phyloP scores from a whole-genome alignment of 257 asterid genomes.

The Anisodus acutangulus region DNA sequence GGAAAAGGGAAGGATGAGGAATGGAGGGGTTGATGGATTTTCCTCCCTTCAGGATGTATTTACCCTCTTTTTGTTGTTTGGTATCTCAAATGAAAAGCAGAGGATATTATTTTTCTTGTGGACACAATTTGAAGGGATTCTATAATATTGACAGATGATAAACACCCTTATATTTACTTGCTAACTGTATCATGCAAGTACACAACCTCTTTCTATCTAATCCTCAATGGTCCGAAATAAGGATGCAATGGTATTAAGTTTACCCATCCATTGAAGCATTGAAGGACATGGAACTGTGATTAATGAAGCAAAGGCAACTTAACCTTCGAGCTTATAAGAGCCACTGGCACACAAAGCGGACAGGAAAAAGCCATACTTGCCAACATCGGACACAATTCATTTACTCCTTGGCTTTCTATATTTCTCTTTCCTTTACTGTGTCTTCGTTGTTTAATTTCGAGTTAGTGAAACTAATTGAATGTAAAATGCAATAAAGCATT shows the following conservation, averaged over 20 bases:
- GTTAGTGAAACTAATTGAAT: background rate
- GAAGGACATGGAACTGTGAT: background rate
- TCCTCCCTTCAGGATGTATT: background rate
- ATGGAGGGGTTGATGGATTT: background rate
- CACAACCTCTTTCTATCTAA: background rate
- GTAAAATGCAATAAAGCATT: background rate
- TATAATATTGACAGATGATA: background rate
- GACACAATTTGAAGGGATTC: background rate
- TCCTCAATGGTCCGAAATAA: background rate
- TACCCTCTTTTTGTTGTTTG: background rate
- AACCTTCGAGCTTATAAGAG: background rate
- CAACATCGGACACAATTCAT: background rate
- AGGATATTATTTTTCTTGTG: background rate
- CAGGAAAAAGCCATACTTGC: background rate
- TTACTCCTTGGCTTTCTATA: constrained; percentile 12
- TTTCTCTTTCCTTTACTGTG: background rate
- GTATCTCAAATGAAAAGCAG: background rate
- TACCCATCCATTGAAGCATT: background rate
- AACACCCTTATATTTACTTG: background rate
- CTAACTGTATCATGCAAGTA: background rate
- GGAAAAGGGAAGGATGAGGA: background rate
- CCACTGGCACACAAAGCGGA: background rate
- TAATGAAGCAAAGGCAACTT: background rate
- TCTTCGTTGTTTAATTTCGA: background rate
- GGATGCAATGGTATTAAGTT: background rate